phyloP scores from a whole-genome alignment of 2,329 filamentous ascomycete species.

The Fusarium gaditjirri region DNA sequence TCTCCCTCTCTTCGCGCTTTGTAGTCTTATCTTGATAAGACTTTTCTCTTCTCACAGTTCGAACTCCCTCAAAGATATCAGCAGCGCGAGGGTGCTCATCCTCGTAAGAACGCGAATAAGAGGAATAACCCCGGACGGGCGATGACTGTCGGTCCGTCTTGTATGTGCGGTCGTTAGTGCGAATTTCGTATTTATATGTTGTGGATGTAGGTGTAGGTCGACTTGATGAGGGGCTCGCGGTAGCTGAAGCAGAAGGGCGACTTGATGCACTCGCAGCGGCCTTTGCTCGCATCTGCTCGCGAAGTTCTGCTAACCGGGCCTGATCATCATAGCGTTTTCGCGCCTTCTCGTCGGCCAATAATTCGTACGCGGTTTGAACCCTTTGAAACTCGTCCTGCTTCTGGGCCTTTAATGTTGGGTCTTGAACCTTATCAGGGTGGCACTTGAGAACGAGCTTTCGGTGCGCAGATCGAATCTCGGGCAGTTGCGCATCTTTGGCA shows the following conservation, averaged over 20 bases:
- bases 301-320: slow-evolving; percentile 72
- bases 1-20: slow-evolving; percentile 54
- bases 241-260: slow-evolving; percentile 10
- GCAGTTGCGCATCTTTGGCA: slow-evolving; percentile 73
- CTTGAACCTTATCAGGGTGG: slow-evolving; percentile 90
- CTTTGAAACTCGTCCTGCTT: slow-evolving; percentile 91
- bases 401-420: slow-evolving; percentile 77
- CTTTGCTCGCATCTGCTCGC: slow-evolving; percentile 61
- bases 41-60: slow-evolving; percentile 56
- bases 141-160: slow-evolving; percentile 45
- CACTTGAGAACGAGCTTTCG: slow-evolving; percentile 88
- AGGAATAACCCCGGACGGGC: slow-evolving; percentile 48
- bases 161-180: slow-evolving; percentile 61
- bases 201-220: slow-evolving; percentile 51
- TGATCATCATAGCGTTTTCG: slow-evolving; percentile 82
- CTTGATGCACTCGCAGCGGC: slow-evolving; percentile 35
- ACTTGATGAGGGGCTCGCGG: slow-evolving; percentile 27
- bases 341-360: slow-evolving; percentile 81
- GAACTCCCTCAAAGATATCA: slow-evolving; percentile 58
- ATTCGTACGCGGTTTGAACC: slow-evolving; percentile 92
- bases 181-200: slow-evolving; percentile 57
- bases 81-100: slow-evolving; percentile 54
- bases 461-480: slow-evolving; percentile 81
- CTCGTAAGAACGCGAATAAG: slow-evolving; percentile 57
- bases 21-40: slow-evolving; percentile 60